Base-by-base conservation (phyloP, 306 rosid species). In the Prunus mira region DNA sequence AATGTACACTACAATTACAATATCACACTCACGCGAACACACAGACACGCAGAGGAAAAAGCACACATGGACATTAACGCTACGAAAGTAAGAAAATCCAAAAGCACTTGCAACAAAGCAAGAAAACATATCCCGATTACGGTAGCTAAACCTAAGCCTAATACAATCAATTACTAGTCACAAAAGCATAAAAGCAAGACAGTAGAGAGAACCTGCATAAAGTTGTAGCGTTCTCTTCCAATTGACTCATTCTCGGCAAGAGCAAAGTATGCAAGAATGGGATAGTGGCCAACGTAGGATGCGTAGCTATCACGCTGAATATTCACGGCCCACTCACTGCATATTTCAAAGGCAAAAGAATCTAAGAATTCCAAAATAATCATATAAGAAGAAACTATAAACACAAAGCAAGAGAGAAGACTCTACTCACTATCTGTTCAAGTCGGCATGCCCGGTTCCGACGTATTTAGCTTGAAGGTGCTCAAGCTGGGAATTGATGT, bases 221-320 rank as follows among this genome's bases (percentile, higher is more conserved):
- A 95, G 83, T 67, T 92, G 82, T 92, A 92, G 76, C 92, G 97
- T 49, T 95, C 96, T 73, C 97, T 92, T 47, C 97, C 97, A 83
- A 95, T 89, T 0, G 99, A 90, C 82, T 95, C 99, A 81, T 95
- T 95, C 82, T 92, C 97, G 52, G 99, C 99, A 71, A 95, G 76
- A 24, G 96, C 88, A 71, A 92, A 88, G 85, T 89, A 92, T 3
- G 92, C 73, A 18, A 92, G 81, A 64, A 92, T 62, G 20, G 97
- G 97, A 72, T 95, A 92, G 75, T 92, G 99, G 2, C 97, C 99
- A 63, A 92, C 84, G 70, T 92, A 95, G 19, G 97, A 92, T 17
- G 97, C 97, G 84, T 90, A 95, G 91, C 97, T 90, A 86, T 95
- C 99, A 28, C 99, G 95, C 65, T 95, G 99, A 85, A 92, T 92